These are phyloP conservation scores for Lepidium aucheri DNA, from an alignment of 345 rosid genomes.

Conservation along the genomic window DNA sequence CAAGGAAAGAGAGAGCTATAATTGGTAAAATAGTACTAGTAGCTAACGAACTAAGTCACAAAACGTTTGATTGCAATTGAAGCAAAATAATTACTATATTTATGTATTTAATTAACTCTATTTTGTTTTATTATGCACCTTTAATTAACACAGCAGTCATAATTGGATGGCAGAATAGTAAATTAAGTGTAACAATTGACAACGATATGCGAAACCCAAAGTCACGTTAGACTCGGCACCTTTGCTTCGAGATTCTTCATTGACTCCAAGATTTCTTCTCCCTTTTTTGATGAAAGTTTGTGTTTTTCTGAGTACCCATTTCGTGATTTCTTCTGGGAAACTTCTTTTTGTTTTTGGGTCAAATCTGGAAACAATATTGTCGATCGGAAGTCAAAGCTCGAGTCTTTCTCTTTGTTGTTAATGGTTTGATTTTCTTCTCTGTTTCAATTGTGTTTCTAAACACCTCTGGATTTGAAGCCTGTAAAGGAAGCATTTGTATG, in stretches of 20 bases:
- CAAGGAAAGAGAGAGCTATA: no score
- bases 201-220: slow-evolving; percentile 5
- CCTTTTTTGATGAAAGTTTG: neutral
- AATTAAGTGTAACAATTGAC: neutral
- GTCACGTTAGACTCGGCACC: slow-evolving; percentile 3
- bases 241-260: slow-evolving; percentile 6
- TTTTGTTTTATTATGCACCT: neutral
- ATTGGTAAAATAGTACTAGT: no score
- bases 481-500: neutral
- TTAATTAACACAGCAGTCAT: neutral
- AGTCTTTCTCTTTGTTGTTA: neutral
- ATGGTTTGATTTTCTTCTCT: neutral
- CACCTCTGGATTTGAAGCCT: neutral
- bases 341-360: no score
- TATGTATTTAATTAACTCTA: neutral
- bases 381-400: slow-evolving; percentile 11
- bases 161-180: slow-evolving; percentile 9
- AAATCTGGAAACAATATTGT: neutral
- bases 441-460: neutral
- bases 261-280: neutral
- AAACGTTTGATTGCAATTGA: no score
- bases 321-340: neutral
- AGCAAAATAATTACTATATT: no score
- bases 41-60: no score
- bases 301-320: slow-evolving; percentile 1